Evolutionary conservation across 805 yeast species (phyloP).

Genomic region (Saturnispora silvae): DNA sequence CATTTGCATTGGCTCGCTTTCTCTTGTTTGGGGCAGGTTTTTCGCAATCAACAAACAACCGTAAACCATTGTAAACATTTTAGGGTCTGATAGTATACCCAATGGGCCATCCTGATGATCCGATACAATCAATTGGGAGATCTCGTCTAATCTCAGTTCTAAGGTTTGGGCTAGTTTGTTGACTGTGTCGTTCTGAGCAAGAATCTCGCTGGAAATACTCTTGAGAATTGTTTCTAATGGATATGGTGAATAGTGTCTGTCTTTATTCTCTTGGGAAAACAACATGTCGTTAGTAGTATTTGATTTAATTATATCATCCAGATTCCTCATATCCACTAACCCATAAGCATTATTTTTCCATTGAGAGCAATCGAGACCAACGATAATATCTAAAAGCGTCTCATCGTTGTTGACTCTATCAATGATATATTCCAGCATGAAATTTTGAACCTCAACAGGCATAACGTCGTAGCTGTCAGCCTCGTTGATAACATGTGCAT

Average conservation of each 20-base stretch:
- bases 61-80: too few species aligned
- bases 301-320: too few species aligned
- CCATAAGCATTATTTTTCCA: conserved; percentile 2
- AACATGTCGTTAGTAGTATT: too few species aligned
- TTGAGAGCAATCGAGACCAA: conserved; percentile 1
- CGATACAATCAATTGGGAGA: neutral
- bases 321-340: conserved; percentile 8
- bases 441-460: conserved; percentile 26
- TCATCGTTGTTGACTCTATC: neutral
- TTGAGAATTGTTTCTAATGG: too few species aligned
- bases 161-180: too few species aligned
- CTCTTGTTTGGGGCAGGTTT: too few species aligned
- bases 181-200: too few species aligned
- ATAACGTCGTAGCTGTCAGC: conserved; percentile 16
- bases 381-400: neutral
- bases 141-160: too few species aligned
- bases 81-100: conserved; percentile 25
- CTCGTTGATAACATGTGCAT: conserved; percentile 19
- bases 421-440: conserved; percentile 14
- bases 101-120: conserved; percentile 20
- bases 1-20: neutral
- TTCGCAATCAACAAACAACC: too few species aligned
- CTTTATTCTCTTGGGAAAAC: too few species aligned
- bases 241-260: too few species aligned
- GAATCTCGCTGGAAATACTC: too few species aligned